These are phyloP conservation scores for Fraxinus angustifolia DNA, from an alignment of 305 asterid species.

Conservation along the genomic window DNA sequence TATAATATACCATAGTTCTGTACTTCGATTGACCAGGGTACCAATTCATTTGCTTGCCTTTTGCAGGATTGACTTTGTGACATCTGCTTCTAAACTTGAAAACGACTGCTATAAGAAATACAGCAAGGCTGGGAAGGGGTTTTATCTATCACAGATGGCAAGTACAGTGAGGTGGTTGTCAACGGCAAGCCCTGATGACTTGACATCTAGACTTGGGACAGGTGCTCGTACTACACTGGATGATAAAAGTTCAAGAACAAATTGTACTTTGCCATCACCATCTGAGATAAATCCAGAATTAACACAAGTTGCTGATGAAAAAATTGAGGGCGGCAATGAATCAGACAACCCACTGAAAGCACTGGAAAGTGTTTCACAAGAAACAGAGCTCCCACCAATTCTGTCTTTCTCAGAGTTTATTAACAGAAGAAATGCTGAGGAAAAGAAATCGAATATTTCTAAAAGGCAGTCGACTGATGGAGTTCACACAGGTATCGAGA, in stretches of 20 bases:
- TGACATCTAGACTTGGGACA: conserved; percentile 42
- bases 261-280: conserved; percentile 31
- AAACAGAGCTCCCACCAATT: conserved; percentile 47
- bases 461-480: conserved; percentile 43
- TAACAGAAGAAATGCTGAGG: conserved; percentile 46
- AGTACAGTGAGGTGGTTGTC: conserved; percentile 82
- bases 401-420: conserved; percentile 75
- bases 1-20: not conserved
- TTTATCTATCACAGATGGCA: conserved; percentile 80
- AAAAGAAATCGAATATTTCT: conserved; percentile 30
- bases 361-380: conserved; percentile 24
- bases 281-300: conserved; percentile 21
- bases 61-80: conserved; percentile 52
- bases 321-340: conserved; percentile 20
- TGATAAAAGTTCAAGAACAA: conserved; percentile 25
- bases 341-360: conserved; percentile 22
- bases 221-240: conserved; percentile 22
- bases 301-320: conserved; percentile 23
- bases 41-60: conserved; percentile 7
- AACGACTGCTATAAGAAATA: conserved; percentile 67
- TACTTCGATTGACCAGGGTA: not conserved
- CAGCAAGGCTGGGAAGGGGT: conserved; percentile 66
- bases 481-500: conserved; percentile 39
- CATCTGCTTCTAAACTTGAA: conserved; percentile 62
- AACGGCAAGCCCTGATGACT: conserved; percentile 55